Evolutionary conservation across 768 basidiomycete genomes (phyloP).

Genomic region (Suillus subalutaceus): DNA sequence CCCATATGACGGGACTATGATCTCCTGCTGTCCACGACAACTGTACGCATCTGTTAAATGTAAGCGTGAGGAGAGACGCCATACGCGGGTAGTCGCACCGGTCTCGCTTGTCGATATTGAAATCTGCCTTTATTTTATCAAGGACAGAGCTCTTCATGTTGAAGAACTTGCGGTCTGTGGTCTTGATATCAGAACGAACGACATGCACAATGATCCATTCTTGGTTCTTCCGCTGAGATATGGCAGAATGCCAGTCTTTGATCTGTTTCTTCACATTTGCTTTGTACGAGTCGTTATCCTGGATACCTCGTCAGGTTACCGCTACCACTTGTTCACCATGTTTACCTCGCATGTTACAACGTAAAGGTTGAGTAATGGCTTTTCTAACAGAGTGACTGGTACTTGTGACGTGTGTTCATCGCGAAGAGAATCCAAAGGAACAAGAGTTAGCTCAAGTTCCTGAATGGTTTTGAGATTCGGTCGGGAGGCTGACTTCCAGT

Average conservation of each 20-base stretch:
- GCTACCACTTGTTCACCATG: conserved; percentile 19
- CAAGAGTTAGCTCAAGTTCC: conserved; percentile 77
- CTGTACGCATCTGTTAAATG: conserved; percentile 70
- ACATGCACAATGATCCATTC: conserved; percentile 95
- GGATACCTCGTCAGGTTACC: conserved; percentile 17
- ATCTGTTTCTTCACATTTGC: conserved; percentile 80
- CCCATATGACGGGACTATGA: conserved; percentile 82
- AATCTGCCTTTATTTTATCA: conserved; percentile 91
- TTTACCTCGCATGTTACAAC: conserved; percentile 86
- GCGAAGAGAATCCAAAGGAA: conserved; percentile 64
- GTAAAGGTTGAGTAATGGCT: conserved; percentile 84
- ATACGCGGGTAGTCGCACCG: conserved; percentile 46
- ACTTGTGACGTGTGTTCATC: conserved; percentile 79
- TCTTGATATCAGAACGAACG: conserved; percentile 68
- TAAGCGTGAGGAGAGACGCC: conserved; percentile 10
- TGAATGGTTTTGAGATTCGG: conserved; percentile 85
- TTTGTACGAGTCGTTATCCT: conserved; percentile 79
- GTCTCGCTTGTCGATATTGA: conserved; percentile 87
- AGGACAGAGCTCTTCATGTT: conserved; percentile 83
- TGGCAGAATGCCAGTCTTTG: conserved; percentile 83
- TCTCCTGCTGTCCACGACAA: conserved; percentile 73
- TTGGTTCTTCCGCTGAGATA: conserved; percentile 74
- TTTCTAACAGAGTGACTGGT: conserved; percentile 78
- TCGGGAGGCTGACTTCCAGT: conserved; percentile 83
- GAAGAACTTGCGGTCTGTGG: conserved; percentile 68